Evolutionary conservation across 179 eudicot species (phyloP).

Genomic region (Camellia oleifera): DNA sequence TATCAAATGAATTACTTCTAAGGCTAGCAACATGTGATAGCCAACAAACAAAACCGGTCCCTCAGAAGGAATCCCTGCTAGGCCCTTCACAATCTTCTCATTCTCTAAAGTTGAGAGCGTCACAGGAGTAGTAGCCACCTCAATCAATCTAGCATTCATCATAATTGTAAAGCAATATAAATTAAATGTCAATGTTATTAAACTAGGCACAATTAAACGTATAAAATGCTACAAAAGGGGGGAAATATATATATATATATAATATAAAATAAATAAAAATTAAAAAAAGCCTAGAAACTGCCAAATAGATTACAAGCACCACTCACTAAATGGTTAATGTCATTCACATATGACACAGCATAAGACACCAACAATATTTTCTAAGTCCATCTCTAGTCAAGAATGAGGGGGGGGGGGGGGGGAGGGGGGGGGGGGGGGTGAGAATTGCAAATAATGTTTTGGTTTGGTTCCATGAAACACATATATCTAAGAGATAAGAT

Average conservation of each 20-base stretch:
- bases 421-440: too few species aligned
- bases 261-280: not conserved
- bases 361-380: not conserved
- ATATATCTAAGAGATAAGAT: not conserved
- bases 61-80: too few species aligned
- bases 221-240: not conserved
- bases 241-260: too few species aligned
- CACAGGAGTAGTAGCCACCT: too few species aligned
- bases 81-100: too few species aligned
- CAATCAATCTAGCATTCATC: too few species aligned
- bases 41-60: too few species aligned
- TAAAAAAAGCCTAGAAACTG: not conserved
- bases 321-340: not conserved
- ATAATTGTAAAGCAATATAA: too few species aligned
- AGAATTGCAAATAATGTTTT: too few species aligned
- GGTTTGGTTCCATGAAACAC: not conserved
- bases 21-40: conserved; percentile 38
- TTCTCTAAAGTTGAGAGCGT: too few species aligned
- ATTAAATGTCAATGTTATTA: conserved; percentile 23
- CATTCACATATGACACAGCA: not conserved
- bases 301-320: conserved; percentile 1
- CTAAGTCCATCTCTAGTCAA: not conserved
- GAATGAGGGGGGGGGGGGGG: not conserved
- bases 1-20: conserved; percentile 51
- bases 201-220: conserved; percentile 27